Conservation (phyloP, 108 stramenopile genomes). For the Cyclostephanos tholiformis region DNA sequence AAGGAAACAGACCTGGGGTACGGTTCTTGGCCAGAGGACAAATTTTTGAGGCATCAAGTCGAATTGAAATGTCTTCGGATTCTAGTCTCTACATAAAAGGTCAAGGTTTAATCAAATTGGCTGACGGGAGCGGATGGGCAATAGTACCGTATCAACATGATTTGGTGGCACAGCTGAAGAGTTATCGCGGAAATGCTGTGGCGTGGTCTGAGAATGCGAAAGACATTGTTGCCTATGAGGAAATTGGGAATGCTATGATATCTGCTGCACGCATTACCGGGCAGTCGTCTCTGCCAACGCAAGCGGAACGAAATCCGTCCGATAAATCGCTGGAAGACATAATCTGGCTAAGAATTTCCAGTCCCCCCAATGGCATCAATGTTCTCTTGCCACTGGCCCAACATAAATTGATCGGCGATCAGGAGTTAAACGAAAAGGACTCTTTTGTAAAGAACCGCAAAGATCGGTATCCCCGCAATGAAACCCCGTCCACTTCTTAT, state of each 20-base stretch:
- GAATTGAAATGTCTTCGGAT: constrained; percentile 63
- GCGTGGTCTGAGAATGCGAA: constrained; percentile 43
- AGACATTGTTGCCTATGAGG: constrained; percentile 58
- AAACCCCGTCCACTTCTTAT: constrained; percentile 22
- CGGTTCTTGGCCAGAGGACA: constrained; percentile 71
- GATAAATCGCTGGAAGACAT: constrained; percentile 25
- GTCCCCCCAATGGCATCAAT: constrained; percentile 55
- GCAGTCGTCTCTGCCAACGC: constrained; percentile 12
- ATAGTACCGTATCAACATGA: constrained; percentile 75
- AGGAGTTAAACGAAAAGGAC: constrained; percentile 15
- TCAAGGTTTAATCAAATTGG: constrained; percentile 78
- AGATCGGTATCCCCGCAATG: constrained; percentile 1
- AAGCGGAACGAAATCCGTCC: constrained; percentile 18
- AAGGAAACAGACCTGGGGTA: constrained; percentile 14
- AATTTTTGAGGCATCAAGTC: constrained; percentile 81
- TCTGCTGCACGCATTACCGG: constrained; percentile 4
- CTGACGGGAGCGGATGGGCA: constrained; percentile 88
- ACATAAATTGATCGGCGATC: not conserved
- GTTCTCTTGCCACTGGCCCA: constrained; percentile 65
- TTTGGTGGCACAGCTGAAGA: constrained; percentile 62
- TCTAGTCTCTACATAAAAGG: constrained; percentile 65
- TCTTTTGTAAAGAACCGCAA: constrained; percentile 15
- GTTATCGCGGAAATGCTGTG: constrained; percentile 28
- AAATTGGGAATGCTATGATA: constrained; percentile 79
- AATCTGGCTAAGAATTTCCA: constrained; percentile 65